phyloP scores from a whole-genome alignment of 1,284 basidiomycete genomes.

The Ceratobasidium sp. region DNA sequence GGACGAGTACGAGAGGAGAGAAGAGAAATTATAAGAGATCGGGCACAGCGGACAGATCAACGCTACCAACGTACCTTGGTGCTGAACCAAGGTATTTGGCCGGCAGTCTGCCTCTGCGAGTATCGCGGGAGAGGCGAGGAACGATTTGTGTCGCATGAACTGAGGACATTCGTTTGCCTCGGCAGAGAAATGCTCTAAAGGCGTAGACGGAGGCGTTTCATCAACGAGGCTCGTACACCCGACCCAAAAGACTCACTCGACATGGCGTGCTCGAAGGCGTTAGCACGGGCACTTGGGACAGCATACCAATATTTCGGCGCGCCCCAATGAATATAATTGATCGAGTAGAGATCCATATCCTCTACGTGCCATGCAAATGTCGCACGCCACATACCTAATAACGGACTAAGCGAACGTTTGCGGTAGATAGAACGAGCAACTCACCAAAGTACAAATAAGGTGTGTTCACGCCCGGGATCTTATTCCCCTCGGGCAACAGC shows the following conservation, averaged over 20 bases:
- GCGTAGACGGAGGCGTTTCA: conserved; percentile 8
- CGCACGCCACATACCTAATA: conserved; percentile 90
- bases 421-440: neutral
- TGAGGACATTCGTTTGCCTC: conserved; percentile 88
- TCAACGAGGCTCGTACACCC: conserved; percentile 9
- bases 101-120: conserved; percentile 84
- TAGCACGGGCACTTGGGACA: conserved; percentile 85
- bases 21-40: neutral
- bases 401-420: neutral
- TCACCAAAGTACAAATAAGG: conserved; percentile 93
- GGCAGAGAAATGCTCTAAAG: conserved; percentile 83
- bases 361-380: conserved; percentile 99
- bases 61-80: conserved; percentile 57
- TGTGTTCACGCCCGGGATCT: conserved; percentile 93
- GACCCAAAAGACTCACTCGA: conserved; percentile 63
- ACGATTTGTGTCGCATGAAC: conserved; percentile 97
- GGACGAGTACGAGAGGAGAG: neutral
- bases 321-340: conserved; percentile 99
- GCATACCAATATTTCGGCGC: conserved; percentile 98
- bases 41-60: neutral
- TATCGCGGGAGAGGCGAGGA: conserved; percentile 88
- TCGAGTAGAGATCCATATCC: conserved; percentile 96
- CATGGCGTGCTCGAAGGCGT: conserved; percentile 83
- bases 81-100: conserved; percentile 90
- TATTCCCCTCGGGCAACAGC: conserved; percentile 70